Percentiles rank a stretch among this genome's conserved stretches.
These are phyloP conservation scores for Xylaria sp. DNA, from an alignment of 2,329 filamentous ascomycete genomes.

Conservation along the genomic window DNA sequence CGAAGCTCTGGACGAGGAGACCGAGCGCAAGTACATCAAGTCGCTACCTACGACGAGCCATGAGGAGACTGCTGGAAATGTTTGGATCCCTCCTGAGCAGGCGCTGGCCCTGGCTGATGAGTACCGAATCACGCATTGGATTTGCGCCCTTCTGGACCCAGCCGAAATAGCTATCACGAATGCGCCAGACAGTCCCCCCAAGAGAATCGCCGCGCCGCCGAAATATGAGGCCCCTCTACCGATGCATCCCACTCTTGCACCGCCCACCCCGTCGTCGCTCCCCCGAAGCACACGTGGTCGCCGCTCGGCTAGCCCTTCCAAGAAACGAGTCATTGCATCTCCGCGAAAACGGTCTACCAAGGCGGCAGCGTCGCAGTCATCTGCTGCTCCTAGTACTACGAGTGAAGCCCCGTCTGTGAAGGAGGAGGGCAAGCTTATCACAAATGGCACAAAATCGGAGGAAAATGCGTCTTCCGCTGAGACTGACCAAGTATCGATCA, in stretches of 20 bases:
- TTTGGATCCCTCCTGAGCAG: conserved; percentile 87
- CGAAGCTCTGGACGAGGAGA: conserved; percentile 70
- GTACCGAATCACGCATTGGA: conserved; percentile 85
- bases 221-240: conserved; percentile 65
- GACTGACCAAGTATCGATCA: conserved; percentile 42
- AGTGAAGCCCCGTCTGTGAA: conserved; percentile 36
- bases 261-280: conserved; percentile 52
- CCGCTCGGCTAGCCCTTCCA: conserved; percentile 61
- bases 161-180: conserved; percentile 66
- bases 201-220: conserved; percentile 80
- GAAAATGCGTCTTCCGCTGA: conserved; percentile 51
- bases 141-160: conserved; percentile 89
- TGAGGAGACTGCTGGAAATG: conserved; percentile 93
- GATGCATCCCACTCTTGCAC: conserved; percentile 47
- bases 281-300: conserved; percentile 53
- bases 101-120: conserved; percentile 84
- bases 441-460: conserved; percentile 47
- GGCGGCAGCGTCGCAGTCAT: conserved; percentile 43
- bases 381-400: conserved; percentile 31
- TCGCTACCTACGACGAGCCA: conserved; percentile 76
- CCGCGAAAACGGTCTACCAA: conserved; percentile 58
- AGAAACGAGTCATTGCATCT: conserved; percentile 55
- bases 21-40: conserved; percentile 84
- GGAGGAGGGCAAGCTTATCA: conserved; percentile 33
- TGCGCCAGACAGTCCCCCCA: conserved; percentile 67